Percentiles rank a stretch among this genome's conserved stretches.
These are phyloP conservation scores for Daldinia childiae DNA, from an alignment of 495 filamentous ascomycete genomes.

Conservation along the genomic window DNA sequence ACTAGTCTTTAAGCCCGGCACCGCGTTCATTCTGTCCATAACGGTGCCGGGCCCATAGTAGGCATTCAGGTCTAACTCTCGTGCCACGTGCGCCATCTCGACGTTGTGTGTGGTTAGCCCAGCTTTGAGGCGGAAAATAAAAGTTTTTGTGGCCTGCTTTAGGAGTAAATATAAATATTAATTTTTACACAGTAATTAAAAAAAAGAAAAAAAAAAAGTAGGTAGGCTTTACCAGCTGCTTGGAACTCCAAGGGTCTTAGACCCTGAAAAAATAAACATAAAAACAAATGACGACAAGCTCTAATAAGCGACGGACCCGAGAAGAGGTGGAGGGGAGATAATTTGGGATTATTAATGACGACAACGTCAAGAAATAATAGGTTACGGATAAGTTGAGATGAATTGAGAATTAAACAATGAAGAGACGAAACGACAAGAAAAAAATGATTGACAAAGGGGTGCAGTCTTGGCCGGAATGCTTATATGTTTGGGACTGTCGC, in stretches of 20 bases:
- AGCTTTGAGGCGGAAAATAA: conserved; percentile 21
- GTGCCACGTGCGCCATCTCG: conserved; percentile 50
- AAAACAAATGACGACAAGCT: conserved; percentile 23
- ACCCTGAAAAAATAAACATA: conserved; percentile 23
- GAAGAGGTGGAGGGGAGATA: background rate
- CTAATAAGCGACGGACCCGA: background rate
- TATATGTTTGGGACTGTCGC: conserved; percentile 33
- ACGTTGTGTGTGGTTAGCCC: conserved; percentile 44
- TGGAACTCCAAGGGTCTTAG: conserved; percentile 36
- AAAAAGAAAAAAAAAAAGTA: too few species aligned
- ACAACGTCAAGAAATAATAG: conserved; percentile 22
- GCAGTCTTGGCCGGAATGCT: conserved; percentile 37
- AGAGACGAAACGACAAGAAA: conserved; percentile 28
- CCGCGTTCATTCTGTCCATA: conserved; percentile 57
- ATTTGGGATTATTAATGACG: conserved; percentile 22
- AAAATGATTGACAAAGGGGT: conserved; percentile 35
- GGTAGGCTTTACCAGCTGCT: conserved; percentile 38
- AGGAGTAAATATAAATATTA: conserved; percentile 22
- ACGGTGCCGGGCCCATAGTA: conserved; percentile 52
- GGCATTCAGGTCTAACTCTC: conserved; percentile 59
- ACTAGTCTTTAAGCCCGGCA: conserved; percentile 61
- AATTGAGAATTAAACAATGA: conserved; percentile 14
- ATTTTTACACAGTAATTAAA: conserved; percentile 30
- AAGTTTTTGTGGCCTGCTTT: conserved; percentile 30
- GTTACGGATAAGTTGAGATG: conserved; percentile 18